A percentile compares a stretch with the other conserved stretches of the same genome.
Evolutionary conservation across 192 early-diverging fungal genomes (phyloP).

Genomic region (Ramicandelaber brevisporus): DNA sequence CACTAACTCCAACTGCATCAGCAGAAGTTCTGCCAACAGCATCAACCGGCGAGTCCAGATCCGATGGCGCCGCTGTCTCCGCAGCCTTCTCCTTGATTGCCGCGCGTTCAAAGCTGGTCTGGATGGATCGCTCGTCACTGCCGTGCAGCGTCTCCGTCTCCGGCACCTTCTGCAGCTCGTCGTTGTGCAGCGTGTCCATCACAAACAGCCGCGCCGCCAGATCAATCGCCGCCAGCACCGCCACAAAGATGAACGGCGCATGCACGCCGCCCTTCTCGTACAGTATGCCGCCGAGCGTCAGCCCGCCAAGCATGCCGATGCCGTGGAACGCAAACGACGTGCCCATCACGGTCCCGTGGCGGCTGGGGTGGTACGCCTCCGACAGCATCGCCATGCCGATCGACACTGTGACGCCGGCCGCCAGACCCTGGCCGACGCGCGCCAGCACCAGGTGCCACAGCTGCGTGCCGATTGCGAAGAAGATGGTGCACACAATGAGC

Average conservation of each 20-base stretch:
- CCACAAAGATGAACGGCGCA: constrained; percentile 44
- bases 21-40: too few species aligned
- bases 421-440: constrained; percentile 39
- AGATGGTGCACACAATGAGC: constrained; percentile 27
- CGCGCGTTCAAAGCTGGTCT: too few species aligned
- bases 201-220: constrained; percentile 21
- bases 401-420: constrained; percentile 49
- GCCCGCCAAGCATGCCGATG: constrained; percentile 38
- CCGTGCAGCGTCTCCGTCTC: constrained; percentile 3
- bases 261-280: constrained; percentile 32
- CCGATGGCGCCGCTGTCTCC: background rate
- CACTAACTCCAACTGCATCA: too few species aligned
- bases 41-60: background rate
- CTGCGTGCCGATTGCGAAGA: constrained; percentile 32
- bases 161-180: constrained; percentile 1
- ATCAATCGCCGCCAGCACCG: constrained; percentile 26
- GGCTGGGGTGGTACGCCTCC: constrained; percentile 34
- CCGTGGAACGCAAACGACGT: constrained; percentile 34
- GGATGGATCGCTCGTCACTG: too few species aligned
- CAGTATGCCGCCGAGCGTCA: constrained; percentile 33
- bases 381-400: constrained; percentile 45
- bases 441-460: constrained; percentile 40
- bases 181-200: constrained; percentile 1
- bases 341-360: constrained; percentile 47
- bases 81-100: constrained; percentile 2